Conservation (phyloP, 352 stramenopile genomes). For the Globisporangium alternatum region DNA sequence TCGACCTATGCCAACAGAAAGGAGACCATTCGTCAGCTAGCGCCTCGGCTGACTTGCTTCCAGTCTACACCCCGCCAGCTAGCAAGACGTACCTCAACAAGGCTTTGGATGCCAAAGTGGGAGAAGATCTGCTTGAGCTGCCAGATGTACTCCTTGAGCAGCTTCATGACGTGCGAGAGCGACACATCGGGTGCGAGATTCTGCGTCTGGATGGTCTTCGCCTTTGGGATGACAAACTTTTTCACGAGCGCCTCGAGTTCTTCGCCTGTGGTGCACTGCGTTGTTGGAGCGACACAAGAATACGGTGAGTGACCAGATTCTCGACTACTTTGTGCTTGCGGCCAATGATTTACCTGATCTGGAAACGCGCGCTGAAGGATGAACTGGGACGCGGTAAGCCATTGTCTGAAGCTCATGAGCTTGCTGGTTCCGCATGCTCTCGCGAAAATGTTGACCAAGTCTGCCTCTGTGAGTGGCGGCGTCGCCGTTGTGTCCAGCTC, state of each 20-base stretch:
- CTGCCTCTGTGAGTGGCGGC: constrained; percentile 41
- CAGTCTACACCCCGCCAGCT: neutral
- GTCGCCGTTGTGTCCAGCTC: constrained; percentile 33
- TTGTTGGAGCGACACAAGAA: constrained; percentile 5
- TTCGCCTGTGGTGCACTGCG: constrained; percentile 18
- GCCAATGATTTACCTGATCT: constrained; percentile 19
- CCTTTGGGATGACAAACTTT: constrained; percentile 43
- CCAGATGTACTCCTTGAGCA: constrained; percentile 67
- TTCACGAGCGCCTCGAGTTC: constrained; percentile 47
- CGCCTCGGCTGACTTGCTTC: neutral
- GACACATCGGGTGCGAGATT: constrained; percentile 67
- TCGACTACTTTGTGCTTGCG: neutral
- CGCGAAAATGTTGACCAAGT: constrained; percentile 55
- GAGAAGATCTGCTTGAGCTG: constrained; percentile 76
- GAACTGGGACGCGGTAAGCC: constrained; percentile 44
- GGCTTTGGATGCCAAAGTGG: constrained; percentile 63
- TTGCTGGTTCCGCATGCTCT: constrained; percentile 28
- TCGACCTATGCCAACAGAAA: constrained; percentile 30
- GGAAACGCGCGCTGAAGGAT: constrained; percentile 36
- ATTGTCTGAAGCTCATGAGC: constrained; percentile 49
- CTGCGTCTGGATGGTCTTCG: constrained; percentile 54
- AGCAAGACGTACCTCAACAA: constrained; percentile 35
- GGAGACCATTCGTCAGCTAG: neutral
- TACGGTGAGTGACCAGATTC: neutral
- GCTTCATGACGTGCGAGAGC: constrained; percentile 63